Evolutionary conservation across 2,329 filamentous ascomycete species (phyloP), one percentile per base, ranked within the genome.

Genomic region (Aphanoascus verrucosus): DNA sequence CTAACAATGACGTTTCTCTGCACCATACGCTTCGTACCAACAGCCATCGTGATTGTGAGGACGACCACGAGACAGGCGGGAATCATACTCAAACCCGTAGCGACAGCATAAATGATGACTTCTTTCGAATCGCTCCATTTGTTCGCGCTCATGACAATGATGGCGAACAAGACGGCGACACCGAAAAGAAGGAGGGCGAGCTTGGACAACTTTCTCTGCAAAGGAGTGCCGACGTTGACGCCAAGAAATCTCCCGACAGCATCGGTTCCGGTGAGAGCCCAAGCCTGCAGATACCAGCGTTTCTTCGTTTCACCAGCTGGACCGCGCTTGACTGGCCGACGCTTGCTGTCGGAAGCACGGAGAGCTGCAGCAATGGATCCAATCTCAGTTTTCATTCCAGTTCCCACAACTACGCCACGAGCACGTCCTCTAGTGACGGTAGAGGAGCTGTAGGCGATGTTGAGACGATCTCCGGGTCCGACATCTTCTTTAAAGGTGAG

Each of bases 121-220:
- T 83, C 79, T 28, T 74, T 72, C 32, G 73, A 68, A 35, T 67
- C 65, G n/a, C 71, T 67, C 64, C 80, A 82, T 1, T 74, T 60
- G 66, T 84, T 86, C 52, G 83, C 79, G 5, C 74, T 83, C 44
- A 85, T 75, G 38, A 86, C 83, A 60, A 87, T 80, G 59, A 87
- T 78, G 7, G 83, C 83, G 57, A 83, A 84, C 23, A 86, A 61
- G 11, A 87, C 77, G 1, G 84, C 84, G 49, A 85, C 77, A 31
- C 73, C 75, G 62, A 87, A 86, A 1, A 86, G 75, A 1, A 84
- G 65, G 15, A 86, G 73, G 19, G 84, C 84, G 48, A 87, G 75
- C 64, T 80, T 79, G 46, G 82, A 84, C 14, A 87, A 72, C 62
- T 84, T 85, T 60, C 78, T 77, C 65, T 86, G 82, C 15, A 87